Conservation (phyloP, 2,329 filamentous ascomycete species). For the Ascosphaera apis region DNA sequence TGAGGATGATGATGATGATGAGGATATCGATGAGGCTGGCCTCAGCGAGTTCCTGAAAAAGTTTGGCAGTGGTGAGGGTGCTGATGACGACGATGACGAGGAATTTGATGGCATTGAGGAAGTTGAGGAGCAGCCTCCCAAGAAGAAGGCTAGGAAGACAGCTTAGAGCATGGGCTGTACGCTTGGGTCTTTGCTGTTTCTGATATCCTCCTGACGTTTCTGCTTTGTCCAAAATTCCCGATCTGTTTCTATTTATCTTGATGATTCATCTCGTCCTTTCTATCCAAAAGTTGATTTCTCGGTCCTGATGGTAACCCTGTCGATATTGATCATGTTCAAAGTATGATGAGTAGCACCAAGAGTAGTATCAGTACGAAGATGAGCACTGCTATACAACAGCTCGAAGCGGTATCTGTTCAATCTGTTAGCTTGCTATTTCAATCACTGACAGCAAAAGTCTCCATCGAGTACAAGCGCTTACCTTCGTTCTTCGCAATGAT, state of each 20-base stretch:
- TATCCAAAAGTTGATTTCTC: constrained; percentile 3
- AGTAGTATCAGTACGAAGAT: constrained; percentile 76
- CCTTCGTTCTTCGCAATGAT: constrained; percentile 85
- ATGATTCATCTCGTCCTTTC: not conserved
- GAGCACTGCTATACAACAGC: constrained; percentile 73
- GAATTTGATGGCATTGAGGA: constrained; percentile 14
- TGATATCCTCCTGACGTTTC: too few relatives aligned
- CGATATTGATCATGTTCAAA: constrained; percentile 23
- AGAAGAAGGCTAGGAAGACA: constrained; percentile 17
- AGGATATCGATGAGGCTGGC: not conserved
- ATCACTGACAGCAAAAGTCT: constrained; percentile 2
- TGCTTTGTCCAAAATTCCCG: constrained; percentile 3
- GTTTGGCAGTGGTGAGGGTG: constrained; percentile 2
- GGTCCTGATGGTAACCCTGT: constrained; percentile 1
- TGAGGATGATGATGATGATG: not conserved
- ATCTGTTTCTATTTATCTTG: constrained; percentile 1
- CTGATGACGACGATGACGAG: constrained; percentile 33
- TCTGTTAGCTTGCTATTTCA: constrained; percentile 7
- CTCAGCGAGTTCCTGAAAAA: too few relatives aligned
- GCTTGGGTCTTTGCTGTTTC: constrained; percentile 8
- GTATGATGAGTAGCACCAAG: constrained; percentile 50
- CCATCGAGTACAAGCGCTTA: constrained; percentile 19
- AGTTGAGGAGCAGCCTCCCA: constrained; percentile 27
- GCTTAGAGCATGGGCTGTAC: constrained; percentile 12
- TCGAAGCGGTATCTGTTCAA: constrained; percentile 41